A percentile compares a stretch with the other conserved stretches of the same genome.
Evolutionary conservation across 352 stramenopile genomes (phyloP).

Genomic region (Globisporangium carolinianum): DNA sequence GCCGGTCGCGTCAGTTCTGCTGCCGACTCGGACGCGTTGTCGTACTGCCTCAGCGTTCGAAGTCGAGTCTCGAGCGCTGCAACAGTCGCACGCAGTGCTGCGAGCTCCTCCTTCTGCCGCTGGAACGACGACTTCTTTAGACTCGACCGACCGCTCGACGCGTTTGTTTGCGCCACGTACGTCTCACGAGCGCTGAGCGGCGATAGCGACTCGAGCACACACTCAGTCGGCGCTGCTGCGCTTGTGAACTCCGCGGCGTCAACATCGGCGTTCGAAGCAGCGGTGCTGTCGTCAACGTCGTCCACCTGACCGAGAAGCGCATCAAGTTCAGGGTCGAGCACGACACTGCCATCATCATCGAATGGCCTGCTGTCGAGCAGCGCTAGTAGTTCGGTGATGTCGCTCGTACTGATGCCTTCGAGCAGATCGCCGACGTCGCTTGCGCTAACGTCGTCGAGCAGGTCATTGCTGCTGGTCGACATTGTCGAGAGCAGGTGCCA

Average conservation of each 20-base stretch:
- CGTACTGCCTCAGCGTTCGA: not conserved
- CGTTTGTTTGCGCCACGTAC: not conserved
- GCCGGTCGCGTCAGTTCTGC: not conserved
- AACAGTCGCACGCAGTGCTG: not conserved
- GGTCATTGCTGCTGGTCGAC: not conserved
- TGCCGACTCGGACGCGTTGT: not conserved
- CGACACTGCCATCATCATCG: not conserved
- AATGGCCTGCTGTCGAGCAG: not conserved
- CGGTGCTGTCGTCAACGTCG: not conserved
- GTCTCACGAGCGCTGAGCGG: not conserved
- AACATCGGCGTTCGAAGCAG: no score
- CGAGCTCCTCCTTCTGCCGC: constrained; percentile 6
- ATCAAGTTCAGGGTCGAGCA: constrained; percentile 1
- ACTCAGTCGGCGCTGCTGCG: not conserved
- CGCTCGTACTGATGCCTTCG: constrained; percentile 14
- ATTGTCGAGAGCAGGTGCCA: not conserved
- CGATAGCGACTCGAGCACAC: not conserved
- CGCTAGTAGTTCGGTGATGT: not conserved
- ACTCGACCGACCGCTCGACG: no score
- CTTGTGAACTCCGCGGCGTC: not conserved
- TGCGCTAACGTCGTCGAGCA: not conserved
- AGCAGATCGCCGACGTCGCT: constrained; percentile 9
- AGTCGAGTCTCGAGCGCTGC: constrained; percentile 1
- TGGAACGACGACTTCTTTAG: constrained; percentile 8
- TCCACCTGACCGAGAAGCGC: not conserved